These are phyloP conservation scores for Apiospora marii DNA, from an alignment of 2,329 filamentous ascomycete genomes.

Conservation along the genomic window DNA sequence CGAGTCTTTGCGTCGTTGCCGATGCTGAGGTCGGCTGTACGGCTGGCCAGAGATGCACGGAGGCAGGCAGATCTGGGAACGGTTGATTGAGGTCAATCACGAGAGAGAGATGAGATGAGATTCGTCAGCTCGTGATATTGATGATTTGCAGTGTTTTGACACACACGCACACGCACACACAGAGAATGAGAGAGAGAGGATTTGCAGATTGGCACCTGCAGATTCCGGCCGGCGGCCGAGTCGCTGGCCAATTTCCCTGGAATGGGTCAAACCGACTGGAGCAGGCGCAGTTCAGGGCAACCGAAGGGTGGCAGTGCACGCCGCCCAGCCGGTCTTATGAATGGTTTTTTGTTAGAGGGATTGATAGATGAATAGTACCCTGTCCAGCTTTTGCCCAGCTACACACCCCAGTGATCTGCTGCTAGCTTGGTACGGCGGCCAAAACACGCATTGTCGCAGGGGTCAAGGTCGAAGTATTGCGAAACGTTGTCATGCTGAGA, in stretches of 20 bases:
- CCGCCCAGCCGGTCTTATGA: conserved; percentile 14
- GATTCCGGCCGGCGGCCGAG: conserved; percentile 10
- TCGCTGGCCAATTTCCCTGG: conserved; percentile 23
- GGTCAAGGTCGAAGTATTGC: conserved; percentile 21
- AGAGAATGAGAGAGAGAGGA: not conserved
- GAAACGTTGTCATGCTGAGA: conserved; percentile 14
- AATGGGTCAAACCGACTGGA: conserved; percentile 28
- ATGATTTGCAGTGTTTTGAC: conserved; percentile 4
- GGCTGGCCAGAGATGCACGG: not conserved
- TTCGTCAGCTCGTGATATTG: conserved; percentile 15
- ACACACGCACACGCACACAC: not conserved
- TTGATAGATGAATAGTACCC: not conserved
- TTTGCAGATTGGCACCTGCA: not conserved
- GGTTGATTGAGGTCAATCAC: conserved; percentile 8
- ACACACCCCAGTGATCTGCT: conserved; percentile 7
- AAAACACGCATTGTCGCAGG: conserved; percentile 22
- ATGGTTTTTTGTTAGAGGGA: conserved; percentile 6
- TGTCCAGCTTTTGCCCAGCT: not conserved
- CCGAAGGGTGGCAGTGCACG: conserved; percentile 23
- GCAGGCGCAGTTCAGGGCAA: conserved; percentile 25
- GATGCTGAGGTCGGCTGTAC: conserved; percentile 7
- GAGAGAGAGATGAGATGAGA: conserved; percentile 13
- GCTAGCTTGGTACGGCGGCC: conserved; percentile 18
- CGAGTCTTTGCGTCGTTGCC: not conserved
- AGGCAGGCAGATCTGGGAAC: not conserved